Conservation (phyloP, 2,329 filamentous ascomycete genomes). For the Botrytis deweyae region DNA sequence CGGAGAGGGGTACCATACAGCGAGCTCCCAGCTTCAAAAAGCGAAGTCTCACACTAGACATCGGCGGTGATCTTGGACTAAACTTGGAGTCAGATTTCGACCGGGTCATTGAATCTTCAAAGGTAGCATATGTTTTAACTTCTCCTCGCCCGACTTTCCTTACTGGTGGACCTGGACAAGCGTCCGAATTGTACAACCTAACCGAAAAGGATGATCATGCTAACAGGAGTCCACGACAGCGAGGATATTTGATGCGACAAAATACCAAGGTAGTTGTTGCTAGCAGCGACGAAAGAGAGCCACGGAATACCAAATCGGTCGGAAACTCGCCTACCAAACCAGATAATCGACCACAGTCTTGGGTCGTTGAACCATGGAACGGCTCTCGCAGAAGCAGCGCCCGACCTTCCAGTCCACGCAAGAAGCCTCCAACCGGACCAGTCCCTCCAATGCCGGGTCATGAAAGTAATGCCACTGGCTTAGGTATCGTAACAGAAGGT, state of each 20-base stretch:
- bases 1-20: constrained; percentile 38
- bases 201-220: constrained; percentile 44
- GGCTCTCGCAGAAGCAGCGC: constrained; percentile 69
- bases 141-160: constrained; percentile 31
- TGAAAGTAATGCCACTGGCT: constrained; percentile 65
- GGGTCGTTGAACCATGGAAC: constrained; percentile 98
- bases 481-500: constrained; percentile 65
- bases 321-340: constrained; percentile 72
- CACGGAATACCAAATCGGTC: constrained; percentile 55
- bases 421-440: constrained; percentile 49
- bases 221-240: constrained; percentile 70
- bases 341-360: constrained; percentile 74
- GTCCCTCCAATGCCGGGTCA: constrained; percentile 85
- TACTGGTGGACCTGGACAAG: constrained; percentile 45
- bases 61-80: constrained; percentile 72
- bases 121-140: constrained; percentile 65
- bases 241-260: constrained; percentile 97
- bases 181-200: constrained; percentile 39
- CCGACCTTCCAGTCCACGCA: constrained; percentile 48
- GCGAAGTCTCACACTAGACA: constrained; percentile 76
- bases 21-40: constrained; percentile 75
- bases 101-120: constrained; percentile 91
- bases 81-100: constrained; percentile 93
- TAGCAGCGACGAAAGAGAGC: constrained; percentile 63
- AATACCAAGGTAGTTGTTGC: constrained; percentile 97